Conservation (phyloP, 352 stramenopile genomes). For the Pythium monospermum region DNA sequence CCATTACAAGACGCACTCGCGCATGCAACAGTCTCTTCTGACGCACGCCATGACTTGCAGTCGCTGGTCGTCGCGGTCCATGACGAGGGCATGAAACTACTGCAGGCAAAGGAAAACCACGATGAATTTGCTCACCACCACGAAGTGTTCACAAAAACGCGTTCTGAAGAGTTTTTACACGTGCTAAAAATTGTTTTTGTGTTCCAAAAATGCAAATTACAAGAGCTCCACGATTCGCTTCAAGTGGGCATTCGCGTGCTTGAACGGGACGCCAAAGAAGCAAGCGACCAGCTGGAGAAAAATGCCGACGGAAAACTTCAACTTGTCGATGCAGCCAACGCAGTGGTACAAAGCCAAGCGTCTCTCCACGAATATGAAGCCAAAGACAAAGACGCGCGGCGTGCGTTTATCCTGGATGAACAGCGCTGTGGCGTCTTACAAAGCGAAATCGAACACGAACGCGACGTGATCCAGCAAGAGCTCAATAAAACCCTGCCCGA, state of each 20-base stretch:
- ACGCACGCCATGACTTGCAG: slow-evolving; percentile 10
- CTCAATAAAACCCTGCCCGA: slow-evolving; percentile 60
- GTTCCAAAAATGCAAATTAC: slow-evolving; percentile 39
- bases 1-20: slow-evolving; percentile 9
- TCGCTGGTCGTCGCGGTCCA: slow-evolving; percentile 11
- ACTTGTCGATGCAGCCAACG: slow-evolving; percentile 27
- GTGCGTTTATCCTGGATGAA: slow-evolving; percentile 54
- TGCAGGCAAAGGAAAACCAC: no score
- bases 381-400: slow-evolving; percentile 35
- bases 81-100: slow-evolving; percentile 8
- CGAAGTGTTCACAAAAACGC: slow-evolving; percentile 13
- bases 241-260: slow-evolving; percentile 21
- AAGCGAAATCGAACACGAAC: slow-evolving; percentile 49
- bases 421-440: slow-evolving; percentile 48
- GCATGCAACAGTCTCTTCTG: slow-evolving; percentile 3
- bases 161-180: slow-evolving; percentile 42
- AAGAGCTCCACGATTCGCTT: slow-evolving; percentile 8
- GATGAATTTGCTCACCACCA: no score
- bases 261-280: slow-evolving; percentile 24
- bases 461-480: slow-evolving; percentile 44
- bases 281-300: slow-evolving; percentile 25
- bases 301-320: slow-evolving; percentile 33
- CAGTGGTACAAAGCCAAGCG: slow-evolving; percentile 25
- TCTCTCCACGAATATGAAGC: slow-evolving; percentile 30
- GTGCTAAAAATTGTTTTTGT: slow-evolving; percentile 39